phyloP scores from a whole-genome alignment of 805 yeast genomes.

The Monosporozyma siamensis region DNA sequence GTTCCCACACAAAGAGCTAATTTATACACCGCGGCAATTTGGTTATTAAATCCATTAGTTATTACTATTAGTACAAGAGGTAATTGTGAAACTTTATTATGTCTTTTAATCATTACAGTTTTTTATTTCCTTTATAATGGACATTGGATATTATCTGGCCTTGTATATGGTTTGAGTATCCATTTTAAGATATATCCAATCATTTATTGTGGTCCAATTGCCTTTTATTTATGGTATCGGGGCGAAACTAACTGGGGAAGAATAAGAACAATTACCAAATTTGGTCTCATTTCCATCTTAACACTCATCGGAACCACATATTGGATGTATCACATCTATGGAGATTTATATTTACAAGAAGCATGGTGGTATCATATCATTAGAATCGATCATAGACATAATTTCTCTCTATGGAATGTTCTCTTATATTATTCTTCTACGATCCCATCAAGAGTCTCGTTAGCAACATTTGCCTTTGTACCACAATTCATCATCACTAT shows the following conservation, averaged over 20 bases:
- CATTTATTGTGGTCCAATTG: constrained; percentile 66
- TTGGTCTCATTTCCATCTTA: constrained; percentile 33
- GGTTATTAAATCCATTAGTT: constrained; percentile 95
- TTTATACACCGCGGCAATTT: constrained; percentile 33
- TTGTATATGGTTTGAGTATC: constrained; percentile 64
- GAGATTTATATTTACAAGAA: constrained; percentile 63
- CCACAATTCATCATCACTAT: constrained; percentile 58
- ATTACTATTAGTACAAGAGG: constrained; percentile 89
- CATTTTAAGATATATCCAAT: constrained; percentile 92
- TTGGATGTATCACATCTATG: constrained; percentile 61
- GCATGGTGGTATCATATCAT: constrained; percentile 76
- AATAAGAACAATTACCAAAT: constrained; percentile 28
- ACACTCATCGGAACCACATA: constrained; percentile 42
- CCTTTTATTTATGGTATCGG: constrained; percentile 29
- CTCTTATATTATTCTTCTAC: constrained; percentile 56
- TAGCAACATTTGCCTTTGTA: constrained; percentile 53
- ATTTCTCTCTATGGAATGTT: constrained; percentile 80
- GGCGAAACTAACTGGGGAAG: constrained; percentile 6
- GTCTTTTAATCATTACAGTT: constrained; percentile 60
- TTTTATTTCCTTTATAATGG: constrained; percentile 37
- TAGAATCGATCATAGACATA: constrained; percentile 88
- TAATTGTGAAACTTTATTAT: constrained; percentile 80
- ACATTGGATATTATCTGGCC: constrained; percentile 31
- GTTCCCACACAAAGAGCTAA: not conserved
- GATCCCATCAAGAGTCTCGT: constrained; percentile 2